These are phyloP conservation scores for Lentinula raphanica DNA, from an alignment of 768 basidiomycete genomes.

Conservation along the genomic window DNA sequence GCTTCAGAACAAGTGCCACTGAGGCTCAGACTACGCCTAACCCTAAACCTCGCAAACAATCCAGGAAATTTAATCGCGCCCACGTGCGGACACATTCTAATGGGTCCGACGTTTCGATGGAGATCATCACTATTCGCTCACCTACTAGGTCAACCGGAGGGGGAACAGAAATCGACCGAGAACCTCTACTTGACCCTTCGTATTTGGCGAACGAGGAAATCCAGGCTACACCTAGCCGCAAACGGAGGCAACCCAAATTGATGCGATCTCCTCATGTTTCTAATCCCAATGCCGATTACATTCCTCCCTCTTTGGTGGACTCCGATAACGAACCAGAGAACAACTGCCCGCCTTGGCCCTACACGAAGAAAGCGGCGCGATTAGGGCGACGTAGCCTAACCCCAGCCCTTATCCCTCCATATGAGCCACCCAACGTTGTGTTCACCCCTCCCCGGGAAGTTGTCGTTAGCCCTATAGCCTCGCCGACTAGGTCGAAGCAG, in stretches of 20 bases:
- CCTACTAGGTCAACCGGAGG: background rate
- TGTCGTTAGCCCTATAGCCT: conserved; percentile 34
- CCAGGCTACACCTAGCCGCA: conserved; percentile 4
- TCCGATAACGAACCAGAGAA: background rate
- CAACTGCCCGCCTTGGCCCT: conserved; percentile 7
- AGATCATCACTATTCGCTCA: conserved; percentile 10
- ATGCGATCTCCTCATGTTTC: conserved; percentile 36
- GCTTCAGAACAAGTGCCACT: conserved; percentile 16
- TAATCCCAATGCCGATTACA: conserved; percentile 47
- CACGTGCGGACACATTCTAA: conserved; percentile 7
- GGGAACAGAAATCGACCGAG: background rate
- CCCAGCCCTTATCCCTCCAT: conserved; percentile 44
- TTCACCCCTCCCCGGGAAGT: conserved; percentile 70
- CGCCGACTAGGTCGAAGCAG: conserved; percentile 34
- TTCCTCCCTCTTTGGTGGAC: conserved; percentile 26
- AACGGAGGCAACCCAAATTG: conserved; percentile 21
- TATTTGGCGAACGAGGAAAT: background rate
- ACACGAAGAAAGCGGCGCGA: conserved; percentile 14
- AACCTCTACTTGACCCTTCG: background rate
- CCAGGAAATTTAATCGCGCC: conserved; percentile 8
- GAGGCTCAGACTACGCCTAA: conserved; percentile 44
- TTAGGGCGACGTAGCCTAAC: conserved; percentile 41
- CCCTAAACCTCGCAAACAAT: conserved; percentile 55
- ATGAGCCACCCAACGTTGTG: conserved; percentile 63
- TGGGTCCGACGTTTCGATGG: background rate